Evolutionary conservation across 768 basidiomycete genomes (phyloP).

Genomic region (Gymnopilus junonius): DNA sequence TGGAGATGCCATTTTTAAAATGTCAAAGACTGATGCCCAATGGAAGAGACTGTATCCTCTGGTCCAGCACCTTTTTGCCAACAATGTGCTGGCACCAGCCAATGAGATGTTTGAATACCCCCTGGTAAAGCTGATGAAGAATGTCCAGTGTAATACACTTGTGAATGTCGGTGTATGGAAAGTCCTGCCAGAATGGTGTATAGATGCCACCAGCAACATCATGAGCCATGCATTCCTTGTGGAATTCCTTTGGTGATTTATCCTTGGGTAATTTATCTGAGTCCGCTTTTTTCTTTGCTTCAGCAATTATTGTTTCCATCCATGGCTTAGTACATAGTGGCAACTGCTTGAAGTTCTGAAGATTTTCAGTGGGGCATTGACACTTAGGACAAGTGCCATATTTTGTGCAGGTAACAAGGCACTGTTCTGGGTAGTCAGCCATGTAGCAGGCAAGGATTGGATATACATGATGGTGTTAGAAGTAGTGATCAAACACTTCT

Average conservation of each 20-base stretch:
- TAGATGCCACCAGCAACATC: too few species aligned
- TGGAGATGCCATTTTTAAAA: too few species aligned
- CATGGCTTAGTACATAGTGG: background rate
- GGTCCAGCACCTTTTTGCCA: slow-evolving; percentile 17
- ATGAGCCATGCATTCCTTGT: too few species aligned
- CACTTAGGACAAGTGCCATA: slow-evolving; percentile 23
- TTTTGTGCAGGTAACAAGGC: slow-evolving; percentile 33
- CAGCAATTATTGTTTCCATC: background rate
- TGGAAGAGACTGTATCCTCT: too few species aligned
- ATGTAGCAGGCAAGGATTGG: slow-evolving; percentile 20
- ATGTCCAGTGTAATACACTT: slow-evolving; percentile 18
- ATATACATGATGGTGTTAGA: too few species aligned
- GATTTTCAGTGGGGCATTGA: background rate
- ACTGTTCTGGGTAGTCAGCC: slow-evolving; percentile 44
- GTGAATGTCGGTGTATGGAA: too few species aligned
- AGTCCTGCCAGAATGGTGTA: too few species aligned
- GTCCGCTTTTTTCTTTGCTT: background rate
- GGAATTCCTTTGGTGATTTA: background rate
- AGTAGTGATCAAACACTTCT: too few species aligned
- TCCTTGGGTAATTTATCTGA: background rate
- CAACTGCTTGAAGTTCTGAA: background rate
- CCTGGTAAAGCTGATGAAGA: slow-evolving; percentile 22
- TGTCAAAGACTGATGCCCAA: too few species aligned
- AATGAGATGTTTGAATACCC: slow-evolving; percentile 16
- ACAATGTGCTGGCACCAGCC: slow-evolving; percentile 4